Evolutionary conservation across 768 basidiomycete species (phyloP).

Genomic region (Kwoniella bestiolae): DNA sequence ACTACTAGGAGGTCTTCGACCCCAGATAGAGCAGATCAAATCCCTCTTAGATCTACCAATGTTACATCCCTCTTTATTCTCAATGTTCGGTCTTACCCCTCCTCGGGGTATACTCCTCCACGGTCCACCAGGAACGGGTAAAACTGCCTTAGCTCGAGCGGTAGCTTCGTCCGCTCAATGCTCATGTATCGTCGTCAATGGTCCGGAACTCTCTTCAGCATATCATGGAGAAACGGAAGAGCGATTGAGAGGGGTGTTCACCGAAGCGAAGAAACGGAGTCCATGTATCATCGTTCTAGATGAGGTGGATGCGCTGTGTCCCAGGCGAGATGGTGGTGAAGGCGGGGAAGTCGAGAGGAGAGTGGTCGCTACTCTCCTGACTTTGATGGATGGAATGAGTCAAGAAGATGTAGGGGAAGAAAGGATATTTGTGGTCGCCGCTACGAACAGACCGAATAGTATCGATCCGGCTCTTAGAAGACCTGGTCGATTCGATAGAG

Average conservation of each 20-base stretch:
- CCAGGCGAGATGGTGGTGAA: constrained; percentile 81
- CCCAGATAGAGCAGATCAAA: constrained; percentile 83
- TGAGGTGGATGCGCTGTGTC: constrained; percentile 93
- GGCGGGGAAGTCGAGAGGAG: constrained; percentile 95
- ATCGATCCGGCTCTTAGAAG: constrained; percentile 99
- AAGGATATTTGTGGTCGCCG: constrained; percentile 90
- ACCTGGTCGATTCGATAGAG: constrained; percentile 97
- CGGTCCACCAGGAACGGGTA: constrained; percentile 96
- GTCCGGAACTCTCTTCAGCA: constrained; percentile 90
- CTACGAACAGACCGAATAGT: constrained; percentile 86
- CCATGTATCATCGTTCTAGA: constrained; percentile 95
- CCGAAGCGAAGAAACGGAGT: constrained; percentile 74
- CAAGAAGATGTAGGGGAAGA: constrained; percentile 61
- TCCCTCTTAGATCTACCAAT: constrained; percentile 86
- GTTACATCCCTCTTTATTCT: constrained; percentile 77
- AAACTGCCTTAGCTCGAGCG: constrained; percentile 92
- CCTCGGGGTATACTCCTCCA: constrained; percentile 94
- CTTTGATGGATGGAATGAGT: constrained; percentile 81
- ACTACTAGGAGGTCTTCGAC: constrained; percentile 82
- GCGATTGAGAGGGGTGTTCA: constrained; percentile 84
- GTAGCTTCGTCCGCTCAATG: constrained; percentile 80
- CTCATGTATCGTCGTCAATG: constrained; percentile 89
- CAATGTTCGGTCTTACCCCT: constrained; percentile 84
- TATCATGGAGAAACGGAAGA: constrained; percentile 98
- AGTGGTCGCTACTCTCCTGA: constrained; percentile 91